Base-by-base conservation (phyloP, 768 basidiomycete species). In the Tylopilus cervinicoccineus region DNA sequence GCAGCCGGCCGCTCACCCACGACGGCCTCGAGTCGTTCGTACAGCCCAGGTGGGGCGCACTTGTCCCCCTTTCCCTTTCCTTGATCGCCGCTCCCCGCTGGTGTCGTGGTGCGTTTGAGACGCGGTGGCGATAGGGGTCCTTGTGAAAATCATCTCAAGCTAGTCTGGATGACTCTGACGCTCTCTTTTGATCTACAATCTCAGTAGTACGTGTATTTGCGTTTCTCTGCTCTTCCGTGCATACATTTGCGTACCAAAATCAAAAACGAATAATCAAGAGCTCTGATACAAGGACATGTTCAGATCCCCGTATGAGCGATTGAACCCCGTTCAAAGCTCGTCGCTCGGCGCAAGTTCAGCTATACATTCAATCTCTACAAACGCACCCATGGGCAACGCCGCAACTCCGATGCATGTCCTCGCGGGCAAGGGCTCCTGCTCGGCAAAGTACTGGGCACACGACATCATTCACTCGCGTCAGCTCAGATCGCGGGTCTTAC, bases 301-400 rank as follows among this genome's bases (percentile, higher is more conserved):
- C n/a, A 36, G 16, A 34, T 17, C 2, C n/a, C n/a, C n/a, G n/a
- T n/a, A n/a, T n/a, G n/a, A n/a, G n/a, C n/a, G n/a, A n/a, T n/a
- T n/a, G n/a, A n/a, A n/a, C n/a, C n/a, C 16, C 34, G 16, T 36
- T 10, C 17, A 14, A 31, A 31, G 4, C 5, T 45, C 43, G 10
- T 38, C 20, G 11, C 13, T 13, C 9, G 9, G 5, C n/a, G 37
- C 19, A 6, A 55, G 22, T 23, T 76, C 77, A 12, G 80, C 83
- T 24, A 80, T 69, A 54, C 79, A 82, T 52, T 84, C 82, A 28
- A 84, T 75, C 70, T 84, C 82, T 26, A 84, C 72, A 47, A 73
- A 75, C 8, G 76, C 78, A 14, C 76, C 75, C 47, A 76, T 36
- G 1, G 82, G 79, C 32, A 84, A 71, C 8, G 67, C 60, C 3